Evolutionary conservation across 2,329 filamentous ascomycete species (phyloP), one percentile per base, ranked within the genome.

Genomic region (Sclerotiophoma versabilis): DNA sequence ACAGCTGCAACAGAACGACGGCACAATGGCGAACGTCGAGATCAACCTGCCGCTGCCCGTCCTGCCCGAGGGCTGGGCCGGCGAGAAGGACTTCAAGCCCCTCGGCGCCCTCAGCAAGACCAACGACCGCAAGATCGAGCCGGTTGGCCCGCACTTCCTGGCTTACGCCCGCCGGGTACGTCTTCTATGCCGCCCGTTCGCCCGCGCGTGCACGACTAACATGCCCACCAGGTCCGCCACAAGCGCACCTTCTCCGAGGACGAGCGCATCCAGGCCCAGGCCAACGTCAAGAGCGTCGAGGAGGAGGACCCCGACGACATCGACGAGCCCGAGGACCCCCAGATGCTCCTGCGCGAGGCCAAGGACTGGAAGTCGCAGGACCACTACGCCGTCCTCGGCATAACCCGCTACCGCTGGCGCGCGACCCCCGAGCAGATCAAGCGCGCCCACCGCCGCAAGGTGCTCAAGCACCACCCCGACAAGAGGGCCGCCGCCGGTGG

Each of bases 361-460:
- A 99, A 99, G 83, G 95, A 99, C 83, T 99, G 95, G 95, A 99
- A 99, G 65, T 63, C 96, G 91, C 95, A 99, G 87, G 95, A 99
- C 74, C 95, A 99, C 81, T 99, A 99, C 80, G 92, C 95, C 69
- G 90, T 99, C 49, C 88, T 99, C 54, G 95, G 95, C 61, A 82
- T 99, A 62, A 90, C 89, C 74, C 96, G 93, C 80, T 93, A 96
- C 83, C 90, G 95, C 70, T 95, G 84, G 82, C 91, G 86, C 79
- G 96, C 95, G 49, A 96, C 91, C 54, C 93, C 96, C 78, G 93
- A 98, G 65, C 93, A 98, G 83, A 98, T 99, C 84, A 98, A 97
- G 85, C 91, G 91, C 69, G 95, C 96, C 65, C 93, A 99, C 82
- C 92, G 95, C 82, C 97, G 96, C 87, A 99, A 99, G 89, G 95